Percentiles rank a stretch among this genome's conserved stretches.
phyloP scores from a whole-genome alignment of 164 flowering plant species.

The Tetracentron sinense region DNA sequence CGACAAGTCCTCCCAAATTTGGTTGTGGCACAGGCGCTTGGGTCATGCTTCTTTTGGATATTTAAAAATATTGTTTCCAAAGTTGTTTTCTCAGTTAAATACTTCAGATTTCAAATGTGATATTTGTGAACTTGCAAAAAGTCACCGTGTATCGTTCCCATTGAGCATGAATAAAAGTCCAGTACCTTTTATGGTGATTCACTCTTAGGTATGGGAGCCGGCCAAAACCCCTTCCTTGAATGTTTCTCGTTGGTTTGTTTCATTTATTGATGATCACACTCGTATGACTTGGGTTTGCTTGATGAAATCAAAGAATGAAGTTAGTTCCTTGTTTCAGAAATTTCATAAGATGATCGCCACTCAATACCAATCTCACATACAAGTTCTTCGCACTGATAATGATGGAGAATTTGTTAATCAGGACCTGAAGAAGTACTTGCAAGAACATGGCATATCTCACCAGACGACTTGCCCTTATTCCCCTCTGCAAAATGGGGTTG shows the following conservation, averaged over 20 bases:
- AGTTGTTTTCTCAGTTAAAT: neutral
- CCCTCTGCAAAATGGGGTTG: constrained; percentile 8
- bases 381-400: constrained; percentile 1
- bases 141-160: neutral
- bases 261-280: constrained; percentile 9
- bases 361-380: neutral
- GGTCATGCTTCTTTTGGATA: constrained; percentile 2
- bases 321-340: neutral
- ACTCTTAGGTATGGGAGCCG: constrained; percentile 7
- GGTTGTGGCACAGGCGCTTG: constrained; percentile 1
- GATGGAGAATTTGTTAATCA: constrained; percentile 12
- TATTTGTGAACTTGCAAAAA: neutral
- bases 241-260: neutral
- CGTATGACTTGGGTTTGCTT: neutral
- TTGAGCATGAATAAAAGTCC: neutral
- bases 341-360: neutral
- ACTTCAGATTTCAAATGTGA: neutral
- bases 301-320: constrained; percentile 5
- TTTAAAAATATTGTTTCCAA: neutral
- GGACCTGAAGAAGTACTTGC: neutral
- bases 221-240: neutral
- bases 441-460: constrained; percentile 2
- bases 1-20: neutral
- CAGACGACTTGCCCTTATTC: neutral
- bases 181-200: neutral